Percentiles rank a stretch among this genome's conserved stretches.
Evolutionary conservation across 495 filamentous ascomycete species (phyloP).

Genomic region (Penicillium tannophilum): DNA sequence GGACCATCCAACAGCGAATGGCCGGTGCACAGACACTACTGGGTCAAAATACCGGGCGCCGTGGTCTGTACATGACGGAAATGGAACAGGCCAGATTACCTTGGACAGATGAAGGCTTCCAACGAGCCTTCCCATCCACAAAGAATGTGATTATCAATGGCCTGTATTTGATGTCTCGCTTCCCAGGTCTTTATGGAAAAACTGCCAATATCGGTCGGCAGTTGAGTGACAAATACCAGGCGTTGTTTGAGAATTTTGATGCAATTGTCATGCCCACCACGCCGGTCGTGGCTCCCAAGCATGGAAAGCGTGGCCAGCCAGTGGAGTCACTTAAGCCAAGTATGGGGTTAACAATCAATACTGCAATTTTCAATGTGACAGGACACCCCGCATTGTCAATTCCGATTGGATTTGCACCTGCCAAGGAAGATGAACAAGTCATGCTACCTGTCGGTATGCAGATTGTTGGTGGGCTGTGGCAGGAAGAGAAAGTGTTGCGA

Average conservation of each 20-base stretch:
- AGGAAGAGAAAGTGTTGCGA: constrained; percentile 44
- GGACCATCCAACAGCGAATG: constrained; percentile 50
- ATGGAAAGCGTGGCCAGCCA: constrained; percentile 39
- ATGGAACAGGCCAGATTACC: constrained; percentile 35
- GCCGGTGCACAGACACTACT: constrained; percentile 44
- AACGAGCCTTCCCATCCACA: constrained; percentile 39
- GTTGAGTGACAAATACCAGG: constrained; percentile 47
- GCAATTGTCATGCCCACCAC: constrained; percentile 54
- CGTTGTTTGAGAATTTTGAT: constrained; percentile 43
- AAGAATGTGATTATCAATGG: constrained; percentile 49
- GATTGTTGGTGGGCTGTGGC: constrained; percentile 52
- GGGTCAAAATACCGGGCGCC: constrained; percentile 41
- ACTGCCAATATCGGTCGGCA: constrained; percentile 44
- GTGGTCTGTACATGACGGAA: constrained; percentile 43
- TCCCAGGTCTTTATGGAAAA: constrained; percentile 45
- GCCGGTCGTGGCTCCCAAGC: constrained; percentile 39
- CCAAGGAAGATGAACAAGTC: constrained; percentile 43
- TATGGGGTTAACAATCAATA: constrained; percentile 55
- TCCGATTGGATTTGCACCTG: constrained; percentile 52
- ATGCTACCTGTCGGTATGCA: constrained; percentile 60
- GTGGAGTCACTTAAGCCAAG: constrained; percentile 43
- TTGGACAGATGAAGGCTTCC: constrained; percentile 36
- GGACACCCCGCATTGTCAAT: constrained; percentile 61
- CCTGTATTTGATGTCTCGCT: constrained; percentile 39
- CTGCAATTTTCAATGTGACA: constrained; percentile 57